These are phyloP conservation scores for Strigomonas galati DNA, from an alignment of 208 protist species.

Conservation along the genomic window DNA sequence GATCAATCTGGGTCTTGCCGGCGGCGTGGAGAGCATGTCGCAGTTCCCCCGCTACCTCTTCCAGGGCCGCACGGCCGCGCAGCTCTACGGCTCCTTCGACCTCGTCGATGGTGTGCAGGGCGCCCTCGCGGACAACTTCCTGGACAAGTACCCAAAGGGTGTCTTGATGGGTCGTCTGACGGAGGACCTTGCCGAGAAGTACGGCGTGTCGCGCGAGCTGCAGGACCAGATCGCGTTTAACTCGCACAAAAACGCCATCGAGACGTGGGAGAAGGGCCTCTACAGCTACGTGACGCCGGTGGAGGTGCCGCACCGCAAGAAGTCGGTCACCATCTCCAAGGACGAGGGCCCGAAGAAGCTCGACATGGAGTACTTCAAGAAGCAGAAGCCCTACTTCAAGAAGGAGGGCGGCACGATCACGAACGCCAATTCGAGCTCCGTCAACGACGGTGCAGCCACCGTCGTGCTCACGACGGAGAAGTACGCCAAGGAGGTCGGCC, in stretches of 20 bases:
- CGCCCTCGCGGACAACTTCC: constrained; percentile 35
- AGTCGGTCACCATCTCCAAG: constrained; percentile 36
- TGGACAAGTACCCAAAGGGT: constrained; percentile 47
- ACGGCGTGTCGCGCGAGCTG: constrained; percentile 81
- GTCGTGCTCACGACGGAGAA: constrained; percentile 76
- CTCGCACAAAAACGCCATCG: constrained; percentile 82
- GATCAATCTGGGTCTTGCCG: constrained; percentile 53
- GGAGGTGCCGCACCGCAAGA: constrained; percentile 45
- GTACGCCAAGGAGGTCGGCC: constrained; percentile 67
- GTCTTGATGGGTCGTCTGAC: constrained; percentile 60
- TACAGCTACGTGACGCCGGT: constrained; percentile 91
- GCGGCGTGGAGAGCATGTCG: constrained; percentile 61
- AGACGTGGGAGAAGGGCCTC: constrained; percentile 76
- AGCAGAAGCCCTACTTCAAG: constrained; percentile 86
- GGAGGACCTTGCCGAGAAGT: constrained; percentile 83
- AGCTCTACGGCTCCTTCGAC: constrained; percentile 55
- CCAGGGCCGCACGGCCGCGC: constrained; percentile 33
- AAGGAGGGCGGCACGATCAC: constrained; percentile 91
- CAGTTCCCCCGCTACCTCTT: constrained; percentile 56
- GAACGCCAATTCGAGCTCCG: constrained; percentile 82
- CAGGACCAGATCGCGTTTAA: constrained; percentile 92
- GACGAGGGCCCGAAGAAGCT: constrained; percentile 91
- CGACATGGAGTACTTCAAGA: constrained; percentile 78
- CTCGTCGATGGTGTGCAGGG: constrained; percentile 55
- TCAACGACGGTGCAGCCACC: constrained; percentile 91